A percentile compares a stretch with the other conserved stretches of the same genome.
Conservation (phyloP, 441 rosid species). For the Geranium incanum region DNA sequence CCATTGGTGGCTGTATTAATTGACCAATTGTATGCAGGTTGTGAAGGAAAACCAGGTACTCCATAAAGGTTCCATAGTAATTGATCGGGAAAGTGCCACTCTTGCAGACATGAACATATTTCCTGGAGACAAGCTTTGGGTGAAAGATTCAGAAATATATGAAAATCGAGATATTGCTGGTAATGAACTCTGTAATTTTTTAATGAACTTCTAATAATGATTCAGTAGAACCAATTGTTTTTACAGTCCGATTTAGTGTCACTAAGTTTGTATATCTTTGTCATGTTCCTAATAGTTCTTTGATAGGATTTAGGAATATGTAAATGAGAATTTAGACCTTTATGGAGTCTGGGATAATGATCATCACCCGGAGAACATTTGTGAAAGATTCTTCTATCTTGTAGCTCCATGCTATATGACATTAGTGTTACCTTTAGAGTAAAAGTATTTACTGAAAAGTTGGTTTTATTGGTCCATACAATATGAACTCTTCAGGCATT, state of each 20-base stretch:
- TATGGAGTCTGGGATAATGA: neutral
- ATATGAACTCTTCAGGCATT: neutral
- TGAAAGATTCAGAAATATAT: constrained; percentile 87
- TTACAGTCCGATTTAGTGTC: neutral
- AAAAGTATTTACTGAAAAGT: neutral
- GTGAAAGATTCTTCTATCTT: too few species aligned
- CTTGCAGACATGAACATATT: constrained; percentile 95
- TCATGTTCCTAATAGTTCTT: neutral
- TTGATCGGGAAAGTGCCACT: constrained; percentile 84
- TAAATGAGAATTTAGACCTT: neutral
- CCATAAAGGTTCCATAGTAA: constrained; percentile 67
- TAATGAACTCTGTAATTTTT: constrained; percentile 25
- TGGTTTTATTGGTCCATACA: neutral
- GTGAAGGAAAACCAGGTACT: constrained; percentile 94
- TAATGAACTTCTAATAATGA: neutral
- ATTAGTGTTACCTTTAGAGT: neutral
- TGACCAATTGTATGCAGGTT: constrained; percentile 43
- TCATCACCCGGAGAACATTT: neutral
- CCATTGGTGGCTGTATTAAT: constrained; percentile 8
- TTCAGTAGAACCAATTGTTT: constrained; percentile 13
- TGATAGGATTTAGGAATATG: neutral
- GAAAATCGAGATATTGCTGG: constrained; percentile 98
- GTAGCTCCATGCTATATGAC: neutral
- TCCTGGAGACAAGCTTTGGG: constrained; percentile 96
- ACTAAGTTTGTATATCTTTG: neutral